Conservation (phyloP, 257 asterid species). For the Solanum lycopersicoides region DNA sequence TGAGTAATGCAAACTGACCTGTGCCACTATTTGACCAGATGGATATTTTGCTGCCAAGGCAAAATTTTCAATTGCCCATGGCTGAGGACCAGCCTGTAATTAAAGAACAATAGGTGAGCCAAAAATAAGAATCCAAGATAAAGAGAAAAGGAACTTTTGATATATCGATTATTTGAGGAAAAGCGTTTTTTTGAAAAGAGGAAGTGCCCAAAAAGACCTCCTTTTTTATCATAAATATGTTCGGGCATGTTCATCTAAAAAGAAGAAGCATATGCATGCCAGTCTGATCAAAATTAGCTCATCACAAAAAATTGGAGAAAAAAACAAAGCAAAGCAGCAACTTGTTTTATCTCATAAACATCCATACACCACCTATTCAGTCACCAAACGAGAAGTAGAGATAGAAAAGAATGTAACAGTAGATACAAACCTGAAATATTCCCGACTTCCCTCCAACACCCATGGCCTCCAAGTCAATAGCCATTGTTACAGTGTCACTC, state of each 20-base stretch:
- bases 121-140: not conserved
- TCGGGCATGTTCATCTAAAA: not conserved
- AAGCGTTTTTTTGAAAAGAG: not conserved
- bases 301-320: not conserved
- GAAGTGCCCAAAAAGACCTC: not conserved
- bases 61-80: constrained; percentile 87
- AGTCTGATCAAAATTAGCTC: not conserved
- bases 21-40: constrained; percentile 71
- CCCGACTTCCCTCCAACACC: constrained; percentile 93
- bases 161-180: not conserved
- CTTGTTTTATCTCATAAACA: not conserved
- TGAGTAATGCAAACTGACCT: constrained; percentile 36
- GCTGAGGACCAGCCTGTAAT: constrained; percentile 92
- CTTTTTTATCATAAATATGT: not conserved
- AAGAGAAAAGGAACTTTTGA: not conserved
- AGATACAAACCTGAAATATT: constrained; percentile 75
- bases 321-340: not conserved
- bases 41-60: constrained; percentile 86
- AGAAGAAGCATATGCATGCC: not conserved
- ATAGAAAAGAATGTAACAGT: not conserved
- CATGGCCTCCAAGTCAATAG: constrained; percentile 97
- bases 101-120: not conserved
- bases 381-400: not conserved
- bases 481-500: constrained; percentile 73
- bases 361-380: not conserved